Conservation (phyloP, 805 yeast genomes). For the Candida berthetii region DNA sequence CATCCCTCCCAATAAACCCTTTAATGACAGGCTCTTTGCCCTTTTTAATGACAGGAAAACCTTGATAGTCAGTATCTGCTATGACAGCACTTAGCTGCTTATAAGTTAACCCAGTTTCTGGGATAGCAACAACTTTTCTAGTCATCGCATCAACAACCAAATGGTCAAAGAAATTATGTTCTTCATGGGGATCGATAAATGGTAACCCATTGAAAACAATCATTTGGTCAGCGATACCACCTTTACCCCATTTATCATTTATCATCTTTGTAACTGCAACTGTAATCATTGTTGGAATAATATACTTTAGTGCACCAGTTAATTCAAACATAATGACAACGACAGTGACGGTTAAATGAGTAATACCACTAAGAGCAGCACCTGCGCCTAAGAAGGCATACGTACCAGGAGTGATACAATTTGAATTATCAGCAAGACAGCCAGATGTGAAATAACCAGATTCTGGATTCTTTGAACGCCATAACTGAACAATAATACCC, state of each 20-base stretch:
- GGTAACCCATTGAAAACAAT: constrained; percentile 87
- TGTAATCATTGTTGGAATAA: constrained; percentile 94
- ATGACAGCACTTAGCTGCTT: constrained; percentile 26
- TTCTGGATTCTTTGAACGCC: constrained; percentile 33
- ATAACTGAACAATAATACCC: constrained; percentile 62
- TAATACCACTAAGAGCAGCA: constrained; percentile 90
- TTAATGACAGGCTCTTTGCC: constrained; percentile 29
- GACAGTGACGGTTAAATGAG: constrained; percentile 86
- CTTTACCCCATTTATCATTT: constrained; percentile 69
- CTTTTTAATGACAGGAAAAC: constrained; percentile 49
- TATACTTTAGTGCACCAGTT: constrained; percentile 90
- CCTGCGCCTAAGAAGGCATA: constrained; percentile 97
- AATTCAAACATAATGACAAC: constrained; percentile 94
- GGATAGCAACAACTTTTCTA: constrained; percentile 29
- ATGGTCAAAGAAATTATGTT: constrained; percentile 45
- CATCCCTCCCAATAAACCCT: constrained; percentile 41
- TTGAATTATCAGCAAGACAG: constrained; percentile 33
- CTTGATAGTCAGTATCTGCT: constrained; percentile 31
- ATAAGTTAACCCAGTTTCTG: constrained; percentile 27
- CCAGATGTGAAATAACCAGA: constrained; percentile 24
- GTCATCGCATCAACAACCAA: constrained; percentile 61
- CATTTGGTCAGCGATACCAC: constrained; percentile 96
- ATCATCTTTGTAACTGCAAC: constrained; percentile 83
- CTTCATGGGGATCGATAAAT: constrained; percentile 66
- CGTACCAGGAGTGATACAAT: constrained; percentile 86